These are phyloP conservation scores for Thuidium tamariscinum DNA, from an alignment of 225 moss, liverwort and hornwort species.

Conservation along the genomic window DNA sequence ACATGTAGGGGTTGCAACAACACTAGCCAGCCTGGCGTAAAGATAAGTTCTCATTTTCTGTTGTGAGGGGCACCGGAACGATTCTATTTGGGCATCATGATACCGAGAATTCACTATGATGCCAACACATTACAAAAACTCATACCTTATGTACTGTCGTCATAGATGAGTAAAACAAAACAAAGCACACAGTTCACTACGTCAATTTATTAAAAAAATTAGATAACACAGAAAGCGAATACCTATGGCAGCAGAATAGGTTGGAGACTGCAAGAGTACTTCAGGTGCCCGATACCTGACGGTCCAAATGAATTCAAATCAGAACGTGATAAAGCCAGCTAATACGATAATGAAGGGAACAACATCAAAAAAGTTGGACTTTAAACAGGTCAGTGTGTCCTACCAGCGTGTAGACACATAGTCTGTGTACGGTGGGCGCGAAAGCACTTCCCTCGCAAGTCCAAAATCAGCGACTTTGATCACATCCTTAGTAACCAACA, in stretches of 20 bases:
- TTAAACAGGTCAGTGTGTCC: neutral
- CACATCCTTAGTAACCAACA: constrained; percentile 64
- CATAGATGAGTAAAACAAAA: neutral
- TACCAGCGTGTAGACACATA: constrained; percentile 75
- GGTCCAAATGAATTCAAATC: neutral
- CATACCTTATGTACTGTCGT: neutral
- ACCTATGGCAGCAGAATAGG: constrained; percentile 50
- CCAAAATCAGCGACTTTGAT: constrained; percentile 79
- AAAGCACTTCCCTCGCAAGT: constrained; percentile 54
- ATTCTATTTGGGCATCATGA: neutral
- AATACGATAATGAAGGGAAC: neutral
- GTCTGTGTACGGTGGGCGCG: constrained; percentile 60
- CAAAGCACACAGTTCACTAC: neutral
- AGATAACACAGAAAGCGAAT: neutral
- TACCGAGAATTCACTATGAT: no score
- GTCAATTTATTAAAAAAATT: neutral
- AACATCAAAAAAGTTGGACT: neutral
- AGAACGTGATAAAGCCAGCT: neutral
- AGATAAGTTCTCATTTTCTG: neutral
- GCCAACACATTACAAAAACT: no score
- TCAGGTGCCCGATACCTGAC: constrained; percentile 72
- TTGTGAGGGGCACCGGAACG: neutral
- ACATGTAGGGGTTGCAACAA: neutral
- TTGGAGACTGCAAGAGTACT: constrained; percentile 58
- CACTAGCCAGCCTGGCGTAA: neutral